phyloP scores from a whole-genome alignment of 306 rosid genomes.

The Rubus parviflorus region DNA sequence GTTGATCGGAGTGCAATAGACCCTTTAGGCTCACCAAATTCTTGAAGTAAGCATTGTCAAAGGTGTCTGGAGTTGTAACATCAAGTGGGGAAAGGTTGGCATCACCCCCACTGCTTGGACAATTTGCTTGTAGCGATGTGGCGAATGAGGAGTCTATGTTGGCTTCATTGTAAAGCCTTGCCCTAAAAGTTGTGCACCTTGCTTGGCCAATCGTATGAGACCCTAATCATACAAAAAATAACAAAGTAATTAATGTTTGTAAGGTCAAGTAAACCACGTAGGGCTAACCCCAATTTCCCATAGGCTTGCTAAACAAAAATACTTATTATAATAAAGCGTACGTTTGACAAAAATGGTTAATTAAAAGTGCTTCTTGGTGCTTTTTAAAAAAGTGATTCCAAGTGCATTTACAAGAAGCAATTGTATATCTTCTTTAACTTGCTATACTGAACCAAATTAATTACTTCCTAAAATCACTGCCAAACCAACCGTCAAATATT shows the following conservation, averaged over 20 bases:
- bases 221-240: constrained; percentile 29
- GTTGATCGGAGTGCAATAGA: constrained; percentile 61
- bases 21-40: constrained; percentile 52
- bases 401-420: no score
- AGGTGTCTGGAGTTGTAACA: constrained; percentile 28
- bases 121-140: constrained; percentile 32
- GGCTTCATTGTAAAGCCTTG: constrained; percentile 56
- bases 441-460: no score
- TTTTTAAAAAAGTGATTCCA: no score
- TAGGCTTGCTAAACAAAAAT: no score
- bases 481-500: not conserved
- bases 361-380: no score
- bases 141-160: constrained; percentile 56
- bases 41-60: constrained; percentile 59
- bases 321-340: no score
- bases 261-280: no score
- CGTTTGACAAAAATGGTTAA: no score
- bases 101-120: constrained; percentile 55
- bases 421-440: no score
- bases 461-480: not conserved
- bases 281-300: no score
- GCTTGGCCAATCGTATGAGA: constrained; percentile 64
- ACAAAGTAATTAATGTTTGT: not conserved
- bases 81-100: constrained; percentile 51
- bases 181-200: constrained; percentile 37